A percentile compares a stretch with the other conserved stretches of the same genome.
Evolutionary conservation across 2,329 filamentous ascomycete genomes (phyloP).

Genomic region (Chrysoporthe puriensis): DNA sequence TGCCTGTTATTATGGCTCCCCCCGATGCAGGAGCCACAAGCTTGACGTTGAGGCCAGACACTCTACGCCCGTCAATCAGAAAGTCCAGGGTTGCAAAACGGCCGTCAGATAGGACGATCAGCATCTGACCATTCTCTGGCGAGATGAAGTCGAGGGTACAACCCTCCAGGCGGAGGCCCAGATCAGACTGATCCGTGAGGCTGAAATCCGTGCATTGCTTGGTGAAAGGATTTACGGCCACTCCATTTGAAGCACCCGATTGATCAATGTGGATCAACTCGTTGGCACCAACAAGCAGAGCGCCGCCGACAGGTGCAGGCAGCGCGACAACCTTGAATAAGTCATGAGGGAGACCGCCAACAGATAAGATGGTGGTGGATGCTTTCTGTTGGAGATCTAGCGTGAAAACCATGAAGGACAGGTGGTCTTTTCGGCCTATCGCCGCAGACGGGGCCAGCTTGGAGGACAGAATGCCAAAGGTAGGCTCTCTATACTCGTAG

Average conservation of each 20-base stretch:
- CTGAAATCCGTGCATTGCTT: slow-evolving; percentile 81
- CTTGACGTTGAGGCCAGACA: slow-evolving; percentile 81
- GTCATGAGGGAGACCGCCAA: slow-evolving; percentile 84
- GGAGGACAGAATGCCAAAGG: slow-evolving; percentile 90
- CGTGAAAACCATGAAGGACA: slow-evolving; percentile 93
- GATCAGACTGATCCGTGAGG: slow-evolving; percentile 81
- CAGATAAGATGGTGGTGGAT: slow-evolving; percentile 89
- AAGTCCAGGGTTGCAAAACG: slow-evolving; percentile 77
- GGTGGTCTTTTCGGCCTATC: slow-evolving; percentile 80
- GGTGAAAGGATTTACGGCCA: slow-evolving; percentile 90
- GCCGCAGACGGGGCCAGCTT: slow-evolving; percentile 73
- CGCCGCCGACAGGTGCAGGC: slow-evolving; percentile 84
- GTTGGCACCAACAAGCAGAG: slow-evolving; percentile 83
- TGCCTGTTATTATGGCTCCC: slow-evolving; percentile 62
- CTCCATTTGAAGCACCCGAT: slow-evolving; percentile 88
- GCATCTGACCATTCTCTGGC: slow-evolving; percentile 76
- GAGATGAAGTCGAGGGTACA: slow-evolving; percentile 78
- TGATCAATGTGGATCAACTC: slow-evolving; percentile 96
- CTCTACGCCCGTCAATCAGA: slow-evolving; percentile 84
- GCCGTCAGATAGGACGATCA: slow-evolving; percentile 81
- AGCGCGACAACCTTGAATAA: slow-evolving; percentile 81
- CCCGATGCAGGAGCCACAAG: slow-evolving; percentile 65
- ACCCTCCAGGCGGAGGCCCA: slow-evolving; percentile 79
- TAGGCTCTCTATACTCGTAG: slow-evolving; percentile 96
- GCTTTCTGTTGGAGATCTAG: slow-evolving; percentile 91